Evolutionary conservation across 352 stramenopile species (phyloP).

Genomic region (Pythium diclinum): DNA sequence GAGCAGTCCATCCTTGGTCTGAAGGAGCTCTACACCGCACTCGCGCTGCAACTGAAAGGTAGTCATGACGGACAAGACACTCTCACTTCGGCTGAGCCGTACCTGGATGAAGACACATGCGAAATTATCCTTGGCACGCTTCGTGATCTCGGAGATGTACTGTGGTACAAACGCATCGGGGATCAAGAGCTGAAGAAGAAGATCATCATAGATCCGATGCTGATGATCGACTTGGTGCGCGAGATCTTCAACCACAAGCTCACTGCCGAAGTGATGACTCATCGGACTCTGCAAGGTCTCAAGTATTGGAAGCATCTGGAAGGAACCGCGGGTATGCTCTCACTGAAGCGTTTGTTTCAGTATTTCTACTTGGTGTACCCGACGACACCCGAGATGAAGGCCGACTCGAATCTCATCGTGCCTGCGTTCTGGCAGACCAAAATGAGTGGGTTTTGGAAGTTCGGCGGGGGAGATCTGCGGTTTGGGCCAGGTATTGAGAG

Average conservation of each 20-base stretch:
- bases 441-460: not conserved
- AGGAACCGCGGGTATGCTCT: not conserved
- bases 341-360: conserved; percentile 24
- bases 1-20: too few relatives aligned
- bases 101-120: not conserved
- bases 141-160: conserved; percentile 12
- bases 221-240: conserved; percentile 15
- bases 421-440: too few relatives aligned
- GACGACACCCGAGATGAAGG: not conserved
- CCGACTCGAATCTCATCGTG: not conserved
- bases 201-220: conserved; percentile 1
- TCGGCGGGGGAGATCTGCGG: not conserved
- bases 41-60: too few relatives aligned
- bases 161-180: conserved; percentile 6
- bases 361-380: conserved; percentile 13
- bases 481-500: not conserved
- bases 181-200: not conserved
- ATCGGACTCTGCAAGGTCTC: not conserved
- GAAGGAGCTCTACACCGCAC: too few relatives aligned
- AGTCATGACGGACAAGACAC: too few relatives aligned
- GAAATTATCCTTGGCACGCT: conserved; percentile 3
- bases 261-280: not conserved
- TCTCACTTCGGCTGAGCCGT: too few relatives aligned
- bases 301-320: not conserved
- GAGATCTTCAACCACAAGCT: conserved; percentile 13